Base-by-base conservation (phyloP, 2,329 filamentous ascomycete genomes). In the Aureobasidium subglaciale region DNA sequence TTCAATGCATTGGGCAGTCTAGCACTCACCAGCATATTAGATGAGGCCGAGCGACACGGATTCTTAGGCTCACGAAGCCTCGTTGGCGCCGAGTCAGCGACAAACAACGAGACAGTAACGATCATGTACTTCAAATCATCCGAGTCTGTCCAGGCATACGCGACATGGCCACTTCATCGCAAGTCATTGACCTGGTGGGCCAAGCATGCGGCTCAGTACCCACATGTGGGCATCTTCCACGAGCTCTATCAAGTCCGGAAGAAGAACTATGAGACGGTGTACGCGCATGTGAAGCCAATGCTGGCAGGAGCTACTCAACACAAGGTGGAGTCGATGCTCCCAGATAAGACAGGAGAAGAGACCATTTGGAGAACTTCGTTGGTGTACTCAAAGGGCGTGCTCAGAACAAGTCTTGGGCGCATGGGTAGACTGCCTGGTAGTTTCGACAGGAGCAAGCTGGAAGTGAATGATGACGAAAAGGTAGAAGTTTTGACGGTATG, bases 71-170 rank as follows among this genome's bases (percentile, higher is more conserved):
- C 67, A 22, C 75, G 72, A 2, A 59, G 61, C 11, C 81, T 75
- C 70, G 50, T 66, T n/a, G 48, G 58, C n/a, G 64, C 65, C 11
- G 69, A 73, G 22, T 67, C 70, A 30, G 58, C 60, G 2, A 70
- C 71, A 13, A 68, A 72, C 54, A 74, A 73, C 59, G 72, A 75
- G 7, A 15, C 66, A 18, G 59, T 78, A 58, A 61, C 62, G 2
- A 69, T 78, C 30, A 73, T 73, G 62, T 82, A 81, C 70, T 83
- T 83, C 66, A 69, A 71, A 32, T 68, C 71, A 55, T 56, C 76
- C 15, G 76, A 76, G 37, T 72, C 73, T 13, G 63, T 83, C 15
- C 74, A 82, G 62, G 66, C 65, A 15, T 83, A 80, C 59, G 79
- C 80, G 1, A 75, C 80, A 50, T 71, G 71, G 42, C 62, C 69